Evolutionary conservation across 495 filamentous ascomycete genomes (phyloP), one percentile per base, ranked within the genome.

Genomic region (Penicillium cinerascens): DNA sequence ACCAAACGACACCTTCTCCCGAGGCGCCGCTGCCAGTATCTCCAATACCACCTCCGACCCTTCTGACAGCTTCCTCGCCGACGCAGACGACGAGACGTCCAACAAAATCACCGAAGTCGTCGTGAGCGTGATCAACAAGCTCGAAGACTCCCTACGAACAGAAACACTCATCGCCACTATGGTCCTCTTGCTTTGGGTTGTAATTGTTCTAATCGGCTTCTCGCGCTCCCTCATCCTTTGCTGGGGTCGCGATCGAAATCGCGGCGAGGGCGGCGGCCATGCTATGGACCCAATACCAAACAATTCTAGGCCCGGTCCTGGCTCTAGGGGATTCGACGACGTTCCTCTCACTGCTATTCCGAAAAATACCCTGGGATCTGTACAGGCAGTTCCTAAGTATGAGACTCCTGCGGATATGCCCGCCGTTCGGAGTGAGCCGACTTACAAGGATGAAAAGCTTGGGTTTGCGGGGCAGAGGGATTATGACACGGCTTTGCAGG

Each of bases 91-190:
- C 54, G 74, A 78, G 27, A 85, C 91, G 1, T 81, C 84, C 15
- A 85, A 95, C 72, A 86, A 90, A 58, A 87, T 98, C 65, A 89
- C 85, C 0, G 80, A 78, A 50, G 87, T 91, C 17, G 78, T 97
- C 45, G 58, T 69, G 15, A 75, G 83, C 44, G 82, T 96, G 42
- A 78, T 82, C 27, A 69, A 72, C 48, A 79, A 81, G 52, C 73
- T 97, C 40, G 71, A 77, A 49, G 71, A 77, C 26, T 80, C 76
- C 49, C 85, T 97, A 48, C 74, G 78, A 35, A 79, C 80, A 25
- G 88, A 96, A 67, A 84, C 88, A 1, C 78, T 92, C 49, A 89
- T 97, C 58, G 85, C 91, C 6, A 72, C 78, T 0, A 80, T 69
- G 41, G 67, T 98, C 22, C 67, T 96, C 2, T 67, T 84, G 0